phyloP scores from a whole-genome alignment of 371 early-diverging fungal genomes.

The Mortierella sp. region DNA sequence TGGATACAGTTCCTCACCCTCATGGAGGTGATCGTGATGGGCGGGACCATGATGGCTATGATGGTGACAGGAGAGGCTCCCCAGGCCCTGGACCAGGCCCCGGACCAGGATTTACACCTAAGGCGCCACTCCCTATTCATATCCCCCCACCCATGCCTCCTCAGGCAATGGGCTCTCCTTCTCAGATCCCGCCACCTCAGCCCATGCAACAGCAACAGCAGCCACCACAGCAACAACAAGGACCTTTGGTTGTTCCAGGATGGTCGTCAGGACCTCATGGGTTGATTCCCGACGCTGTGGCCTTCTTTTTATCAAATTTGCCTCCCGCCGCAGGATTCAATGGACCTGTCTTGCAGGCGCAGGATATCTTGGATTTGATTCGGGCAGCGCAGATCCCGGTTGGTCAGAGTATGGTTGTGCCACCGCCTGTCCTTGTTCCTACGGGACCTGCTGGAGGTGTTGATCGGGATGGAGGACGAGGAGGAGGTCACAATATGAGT shows the following conservation, averaged over 20 bases:
- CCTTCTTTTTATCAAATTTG: constrained; percentile 68
- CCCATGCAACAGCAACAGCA: constrained; percentile 29
- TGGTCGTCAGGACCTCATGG: constrained; percentile 58
- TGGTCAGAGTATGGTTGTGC: constrained; percentile 40
- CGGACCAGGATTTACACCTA: constrained; percentile 42
- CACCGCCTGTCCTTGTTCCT: constrained; percentile 32
- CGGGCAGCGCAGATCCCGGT: constrained; percentile 61
- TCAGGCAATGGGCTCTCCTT: constrained; percentile 25
- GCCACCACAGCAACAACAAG: constrained; percentile 23
- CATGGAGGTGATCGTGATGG: constrained; percentile 31
- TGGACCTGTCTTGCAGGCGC: constrained; percentile 65
- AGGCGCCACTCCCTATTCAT: constrained; percentile 50
- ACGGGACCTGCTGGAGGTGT: constrained; percentile 21
- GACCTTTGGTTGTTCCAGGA: constrained; percentile 35
- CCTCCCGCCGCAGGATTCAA: constrained; percentile 67
- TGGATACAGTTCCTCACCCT: constrained; percentile 35
- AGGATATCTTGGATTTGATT: constrained; percentile 68
- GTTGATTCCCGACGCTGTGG: constrained; percentile 70
- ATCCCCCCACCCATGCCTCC: constrained; percentile 30
- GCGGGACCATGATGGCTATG: constrained; percentile 33
- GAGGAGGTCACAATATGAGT: constrained; percentile 54
- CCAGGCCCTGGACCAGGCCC: constrained; percentile 33
- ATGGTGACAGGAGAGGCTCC: constrained; percentile 30
- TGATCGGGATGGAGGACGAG: constrained; percentile 25
- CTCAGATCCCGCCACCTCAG: constrained; percentile 24